These are phyloP conservation scores for Babesia ovis DNA, from an alignment of 169 alveolate species.

Conservation along the genomic window DNA sequence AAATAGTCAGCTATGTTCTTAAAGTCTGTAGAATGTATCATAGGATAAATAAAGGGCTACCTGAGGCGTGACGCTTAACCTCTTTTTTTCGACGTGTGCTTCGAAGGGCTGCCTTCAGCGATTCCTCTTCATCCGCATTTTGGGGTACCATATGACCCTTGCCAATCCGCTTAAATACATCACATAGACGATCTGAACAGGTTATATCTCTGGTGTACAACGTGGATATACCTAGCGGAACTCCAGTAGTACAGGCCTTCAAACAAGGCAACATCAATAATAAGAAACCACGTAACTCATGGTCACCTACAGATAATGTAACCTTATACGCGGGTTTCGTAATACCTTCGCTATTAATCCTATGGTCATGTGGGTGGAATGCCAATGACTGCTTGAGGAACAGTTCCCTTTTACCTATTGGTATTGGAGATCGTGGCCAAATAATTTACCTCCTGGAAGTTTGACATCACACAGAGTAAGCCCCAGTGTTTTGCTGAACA, in stretches of 20 bases:
- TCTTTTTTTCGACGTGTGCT: conserved; percentile 34
- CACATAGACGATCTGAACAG: conserved; percentile 45
- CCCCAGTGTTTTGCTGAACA: conserved; percentile 31
- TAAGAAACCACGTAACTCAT: conserved; percentile 66
- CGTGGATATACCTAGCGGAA: conserved; percentile 44
- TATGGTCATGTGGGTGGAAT: conserved; percentile 59
- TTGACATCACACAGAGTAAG: conserved; percentile 49
- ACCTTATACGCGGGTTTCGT: neutral
- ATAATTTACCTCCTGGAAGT: conserved; percentile 19
- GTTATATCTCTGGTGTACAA: neutral
- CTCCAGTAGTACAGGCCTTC: conserved; percentile 39
- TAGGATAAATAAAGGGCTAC: neutral
- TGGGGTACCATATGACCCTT: conserved; percentile 51
- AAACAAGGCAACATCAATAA: conserved; percentile 53
- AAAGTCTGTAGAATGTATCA: conserved; percentile 34
- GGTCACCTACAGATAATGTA: conserved; percentile 29
- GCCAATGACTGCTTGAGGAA: conserved; percentile 61
- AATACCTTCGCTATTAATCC: conserved; percentile 46
- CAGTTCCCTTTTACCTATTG: conserved; percentile 51
- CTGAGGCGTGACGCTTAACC: conserved; percentile 26
- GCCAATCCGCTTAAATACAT: conserved; percentile 35
- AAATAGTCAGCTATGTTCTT: conserved; percentile 53
- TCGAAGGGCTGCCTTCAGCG: conserved; percentile 24
- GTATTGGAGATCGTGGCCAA: neutral
- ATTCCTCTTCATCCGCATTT: conserved; percentile 30